These are phyloP conservation scores for Lasiodiplodia theobromae DNA, from an alignment of 2,329 filamentous ascomycete species.

Conservation along the genomic window DNA sequence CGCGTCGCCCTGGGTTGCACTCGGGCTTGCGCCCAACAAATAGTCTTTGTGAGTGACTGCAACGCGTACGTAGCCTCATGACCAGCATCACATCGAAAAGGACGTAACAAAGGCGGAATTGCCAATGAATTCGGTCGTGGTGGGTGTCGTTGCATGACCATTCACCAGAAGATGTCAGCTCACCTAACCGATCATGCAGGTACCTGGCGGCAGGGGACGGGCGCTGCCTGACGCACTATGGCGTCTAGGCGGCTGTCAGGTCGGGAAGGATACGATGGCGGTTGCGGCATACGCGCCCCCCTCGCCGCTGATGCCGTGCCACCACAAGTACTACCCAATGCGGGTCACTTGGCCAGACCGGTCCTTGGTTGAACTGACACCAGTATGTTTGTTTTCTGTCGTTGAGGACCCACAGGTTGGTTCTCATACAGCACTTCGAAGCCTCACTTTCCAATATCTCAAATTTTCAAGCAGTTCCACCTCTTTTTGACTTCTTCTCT, in stretches of 20 bases:
- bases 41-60: conserved; percentile 1
- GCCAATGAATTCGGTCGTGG: not conserved
- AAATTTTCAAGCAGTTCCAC: no score
- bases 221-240: conserved; percentile 35
- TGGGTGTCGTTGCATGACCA: not conserved
- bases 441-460: no score
- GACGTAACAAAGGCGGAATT: not conserved
- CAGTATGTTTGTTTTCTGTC: not conserved
- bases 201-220: conserved; percentile 61
- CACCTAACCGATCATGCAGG: conserved; percentile 52
- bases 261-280: not conserved
- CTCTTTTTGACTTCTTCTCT: no score
- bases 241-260: conserved; percentile 5
- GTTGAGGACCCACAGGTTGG: conserved; percentile 37
- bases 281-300: not conserved
- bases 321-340: conserved; percentile 10
- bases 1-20: not conserved
- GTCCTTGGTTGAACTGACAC: conserved; percentile 19
- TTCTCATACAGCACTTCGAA: no score
- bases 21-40: conserved; percentile 20
- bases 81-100: not conserved
- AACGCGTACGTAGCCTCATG: conserved; percentile 5
- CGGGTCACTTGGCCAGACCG: conserved; percentile 13
- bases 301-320: not conserved
- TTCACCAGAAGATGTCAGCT: conserved; percentile 31